These are phyloP conservation scores for Penicillium waksmanii DNA, from an alignment of 495 filamentous ascomycete species.

Conservation along the genomic window DNA sequence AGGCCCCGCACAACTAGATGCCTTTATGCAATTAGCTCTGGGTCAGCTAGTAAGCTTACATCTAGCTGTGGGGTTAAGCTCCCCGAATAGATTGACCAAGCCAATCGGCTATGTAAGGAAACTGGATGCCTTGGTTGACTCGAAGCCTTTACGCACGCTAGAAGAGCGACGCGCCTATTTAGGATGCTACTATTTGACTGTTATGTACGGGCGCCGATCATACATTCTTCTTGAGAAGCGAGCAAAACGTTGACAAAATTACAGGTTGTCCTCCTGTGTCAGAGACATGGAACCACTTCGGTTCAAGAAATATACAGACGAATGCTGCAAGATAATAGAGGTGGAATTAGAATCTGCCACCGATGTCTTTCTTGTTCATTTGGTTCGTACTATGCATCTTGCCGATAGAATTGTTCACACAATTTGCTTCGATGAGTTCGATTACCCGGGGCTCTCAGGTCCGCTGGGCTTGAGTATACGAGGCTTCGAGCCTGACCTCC, in stretches of 20 bases:
- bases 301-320: slow-evolving; percentile 35
- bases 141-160: slow-evolving; percentile 23
- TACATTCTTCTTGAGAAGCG: no score
- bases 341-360: slow-evolving; percentile 19
- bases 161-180: slow-evolving; percentile 39
- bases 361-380: slow-evolving; percentile 31
- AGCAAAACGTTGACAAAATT: neutral
- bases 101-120: slow-evolving; percentile 26
- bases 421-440: slow-evolving; percentile 12
- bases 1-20: slow-evolving; percentile 29
- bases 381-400: slow-evolving; percentile 29
- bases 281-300: slow-evolving; percentile 34
- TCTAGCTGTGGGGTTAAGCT: slow-evolving; percentile 25
- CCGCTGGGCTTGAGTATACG: slow-evolving; percentile 28
- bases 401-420: slow-evolving; percentile 22
- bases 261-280: slow-evolving; percentile 34
- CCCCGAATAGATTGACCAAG: slow-evolving; percentile 23
- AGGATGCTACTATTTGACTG: slow-evolving; percentile 39
- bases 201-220: slow-evolving; percentile 28
- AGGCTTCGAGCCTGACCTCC: slow-evolving; percentile 21
- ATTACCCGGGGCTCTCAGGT: slow-evolving; percentile 9
- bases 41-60: slow-evolving; percentile 34
- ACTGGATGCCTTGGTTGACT: slow-evolving; percentile 14
- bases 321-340: slow-evolving; percentile 26
- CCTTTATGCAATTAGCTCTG: slow-evolving; percentile 29